Conservation (phyloP, 2,329 filamentous ascomycete genomes). For the Fonsecaea erecta region DNA sequence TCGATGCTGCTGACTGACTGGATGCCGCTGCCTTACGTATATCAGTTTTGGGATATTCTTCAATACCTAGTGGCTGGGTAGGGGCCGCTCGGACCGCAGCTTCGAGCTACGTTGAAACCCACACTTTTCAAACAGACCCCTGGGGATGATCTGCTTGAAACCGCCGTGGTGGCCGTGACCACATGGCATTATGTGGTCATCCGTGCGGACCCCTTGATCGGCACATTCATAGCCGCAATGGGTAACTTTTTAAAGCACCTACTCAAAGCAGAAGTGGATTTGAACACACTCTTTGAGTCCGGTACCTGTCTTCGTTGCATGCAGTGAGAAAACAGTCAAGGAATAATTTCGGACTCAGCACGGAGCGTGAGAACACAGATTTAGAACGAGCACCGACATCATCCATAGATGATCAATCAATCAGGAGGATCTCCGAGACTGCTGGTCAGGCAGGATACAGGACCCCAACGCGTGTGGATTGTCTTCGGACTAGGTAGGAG, state of each 20-base stretch:
- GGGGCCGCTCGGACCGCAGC: neutral
- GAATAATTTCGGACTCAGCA: neutral
- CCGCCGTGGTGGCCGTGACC: neutral
- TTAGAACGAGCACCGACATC: neutral
- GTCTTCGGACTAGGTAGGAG: neutral
- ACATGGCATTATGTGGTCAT: conserved; percentile 1
- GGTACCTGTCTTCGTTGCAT: neutral
- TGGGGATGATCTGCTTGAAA: neutral
- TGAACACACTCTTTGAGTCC: neutral
- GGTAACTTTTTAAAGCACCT: conserved; percentile 9
- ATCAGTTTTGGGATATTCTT: conserved; percentile 2
- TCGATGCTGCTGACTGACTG: neutral
- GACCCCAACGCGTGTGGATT: neutral
- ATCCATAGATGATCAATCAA: neutral
- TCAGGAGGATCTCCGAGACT: neutral
- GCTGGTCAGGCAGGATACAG: neutral
- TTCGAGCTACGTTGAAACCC: conserved; percentile 1
- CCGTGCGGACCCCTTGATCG: neutral
- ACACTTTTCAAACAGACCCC: neutral
- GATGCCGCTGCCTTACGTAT: neutral
- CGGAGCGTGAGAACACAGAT: neutral
- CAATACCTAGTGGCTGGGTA: neutral
- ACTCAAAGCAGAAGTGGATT: neutral
- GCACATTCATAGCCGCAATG: neutral
- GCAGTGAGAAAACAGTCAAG: neutral